These are phyloP conservation scores for Pythium biforme DNA, from an alignment of 352 stramenopile species.

Conservation along the genomic window DNA sequence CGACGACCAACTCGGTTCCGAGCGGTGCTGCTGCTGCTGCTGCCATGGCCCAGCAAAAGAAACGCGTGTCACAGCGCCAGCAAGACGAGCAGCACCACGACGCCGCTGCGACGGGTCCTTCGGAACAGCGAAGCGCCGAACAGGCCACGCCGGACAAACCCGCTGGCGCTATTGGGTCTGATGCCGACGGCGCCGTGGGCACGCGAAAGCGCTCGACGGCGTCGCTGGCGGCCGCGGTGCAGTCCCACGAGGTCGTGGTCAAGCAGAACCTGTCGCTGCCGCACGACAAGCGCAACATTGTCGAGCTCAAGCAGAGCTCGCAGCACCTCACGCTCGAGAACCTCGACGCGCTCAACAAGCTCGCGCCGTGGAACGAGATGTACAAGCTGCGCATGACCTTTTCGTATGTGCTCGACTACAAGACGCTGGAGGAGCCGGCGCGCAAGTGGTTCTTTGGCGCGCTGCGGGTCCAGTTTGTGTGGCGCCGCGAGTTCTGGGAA, in stretches of 20 bases:
- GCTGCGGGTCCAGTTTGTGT: constrained; percentile 45
- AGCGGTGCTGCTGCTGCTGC: neutral
- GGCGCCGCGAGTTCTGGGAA: constrained; percentile 47
- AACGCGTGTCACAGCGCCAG: constrained; percentile 4
- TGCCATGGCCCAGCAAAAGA: constrained; percentile 2
- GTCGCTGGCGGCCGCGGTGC: neutral
- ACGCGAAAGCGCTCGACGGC: constrained; percentile 16
- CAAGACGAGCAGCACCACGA: neutral
- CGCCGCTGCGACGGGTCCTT: too few species aligned
- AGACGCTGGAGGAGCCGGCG: constrained; percentile 24
- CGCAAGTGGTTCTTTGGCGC: constrained; percentile 33
- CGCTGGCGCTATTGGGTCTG: neutral
- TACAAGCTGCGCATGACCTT: constrained; percentile 33
- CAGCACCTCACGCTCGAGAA: constrained; percentile 29
- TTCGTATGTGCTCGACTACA: constrained; percentile 34
- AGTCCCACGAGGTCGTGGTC: constrained; percentile 20
- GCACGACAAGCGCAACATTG: constrained; percentile 39
- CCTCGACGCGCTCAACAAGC: constrained; percentile 27
- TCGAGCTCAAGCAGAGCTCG: constrained; percentile 42
- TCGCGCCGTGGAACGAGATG: constrained; percentile 44
- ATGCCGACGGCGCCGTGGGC: neutral
- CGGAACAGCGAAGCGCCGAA: too few species aligned
- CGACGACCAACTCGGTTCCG: neutral
- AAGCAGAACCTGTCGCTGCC: constrained; percentile 45
- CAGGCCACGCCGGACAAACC: too few species aligned